A percentile compares a stretch with the other conserved stretches of the same genome.
phyloP scores from a whole-genome alignment of 495 filamentous ascomycete genomes.

The Penicillium cinerascens region DNA sequence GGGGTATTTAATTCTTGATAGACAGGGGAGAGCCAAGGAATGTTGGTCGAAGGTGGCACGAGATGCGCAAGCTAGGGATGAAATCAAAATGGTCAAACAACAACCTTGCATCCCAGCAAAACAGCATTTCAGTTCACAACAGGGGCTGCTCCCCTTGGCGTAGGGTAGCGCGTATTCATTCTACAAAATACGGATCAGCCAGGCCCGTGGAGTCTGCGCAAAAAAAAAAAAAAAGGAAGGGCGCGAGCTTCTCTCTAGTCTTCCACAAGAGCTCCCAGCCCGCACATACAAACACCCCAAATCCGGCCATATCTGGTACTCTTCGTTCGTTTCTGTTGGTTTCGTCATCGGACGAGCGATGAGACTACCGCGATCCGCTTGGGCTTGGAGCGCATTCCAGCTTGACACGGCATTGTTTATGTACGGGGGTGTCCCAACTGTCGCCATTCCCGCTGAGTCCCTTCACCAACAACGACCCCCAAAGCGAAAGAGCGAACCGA shows the following conservation, averaged over 20 bases:
- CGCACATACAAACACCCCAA: background rate
- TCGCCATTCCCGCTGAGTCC: conserved; percentile 15
- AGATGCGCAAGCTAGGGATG: conserved; percentile 22
- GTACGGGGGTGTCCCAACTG: conserved; percentile 21
- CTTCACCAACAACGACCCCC: conserved; percentile 11
- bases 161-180: background rate
- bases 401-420: conserved; percentile 29
- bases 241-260: background rate
- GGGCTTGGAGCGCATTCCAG: conserved; percentile 28
- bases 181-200: background rate
- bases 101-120: conserved; percentile 4
- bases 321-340: background rate
- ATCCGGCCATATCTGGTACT: background rate
- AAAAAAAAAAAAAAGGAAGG: background rate
- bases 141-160: background rate
- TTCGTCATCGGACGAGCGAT: conserved; percentile 18
- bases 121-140: background rate
- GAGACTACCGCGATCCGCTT: conserved; percentile 18
- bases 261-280: background rate
- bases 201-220: background rate
- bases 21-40: conserved; percentile 11
- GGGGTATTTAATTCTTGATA: conserved; percentile 2
- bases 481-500: background rate
- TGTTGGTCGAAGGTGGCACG: conserved; percentile 11
- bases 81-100: conserved; percentile 6